Percentiles rank a stretch among this genome's conserved stretches.
phyloP scores from a whole-genome alignment of 2,329 filamentous ascomycete genomes.

The Pseudocercospora fijiensis region DNA sequence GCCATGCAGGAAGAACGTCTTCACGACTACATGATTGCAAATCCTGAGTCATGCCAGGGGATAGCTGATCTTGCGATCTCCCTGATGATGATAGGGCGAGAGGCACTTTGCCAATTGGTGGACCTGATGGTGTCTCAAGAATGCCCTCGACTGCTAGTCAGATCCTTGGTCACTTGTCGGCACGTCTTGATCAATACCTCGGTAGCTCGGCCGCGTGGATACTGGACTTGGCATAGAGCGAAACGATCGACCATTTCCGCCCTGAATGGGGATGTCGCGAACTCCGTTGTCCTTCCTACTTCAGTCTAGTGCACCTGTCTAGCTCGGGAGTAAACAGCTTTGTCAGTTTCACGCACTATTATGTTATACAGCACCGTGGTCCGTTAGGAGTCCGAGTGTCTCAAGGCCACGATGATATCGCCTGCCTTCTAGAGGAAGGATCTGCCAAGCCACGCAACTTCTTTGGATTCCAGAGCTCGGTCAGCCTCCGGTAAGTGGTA shows the following conservation, averaged over 20 bases:
- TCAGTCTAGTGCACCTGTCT: too few species aligned
- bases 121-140: neutral
- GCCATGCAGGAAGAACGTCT: neutral
- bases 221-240: too few species aligned
- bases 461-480: neutral
- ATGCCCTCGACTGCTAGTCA: neutral
- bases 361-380: too few species aligned
- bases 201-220: neutral
- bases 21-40: neutral
- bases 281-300: too few species aligned
- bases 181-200: neutral
- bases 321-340: too few species aligned
- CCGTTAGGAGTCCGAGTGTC: too few species aligned
- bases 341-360: too few species aligned
- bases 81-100: neutral
- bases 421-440: too few species aligned
- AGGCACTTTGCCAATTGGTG: neutral
- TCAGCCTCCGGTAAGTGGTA: too few species aligned
- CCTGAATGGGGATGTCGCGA: neutral
- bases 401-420: too few species aligned
- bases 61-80: neutral
- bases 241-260: neutral
- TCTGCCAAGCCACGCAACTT: neutral
- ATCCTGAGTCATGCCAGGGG: neutral
- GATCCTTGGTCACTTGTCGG: neutral